Evolutionary conservation across 176 grass and related monocot species (phyloP).

Genomic region (Zoysia japonica): DNA sequence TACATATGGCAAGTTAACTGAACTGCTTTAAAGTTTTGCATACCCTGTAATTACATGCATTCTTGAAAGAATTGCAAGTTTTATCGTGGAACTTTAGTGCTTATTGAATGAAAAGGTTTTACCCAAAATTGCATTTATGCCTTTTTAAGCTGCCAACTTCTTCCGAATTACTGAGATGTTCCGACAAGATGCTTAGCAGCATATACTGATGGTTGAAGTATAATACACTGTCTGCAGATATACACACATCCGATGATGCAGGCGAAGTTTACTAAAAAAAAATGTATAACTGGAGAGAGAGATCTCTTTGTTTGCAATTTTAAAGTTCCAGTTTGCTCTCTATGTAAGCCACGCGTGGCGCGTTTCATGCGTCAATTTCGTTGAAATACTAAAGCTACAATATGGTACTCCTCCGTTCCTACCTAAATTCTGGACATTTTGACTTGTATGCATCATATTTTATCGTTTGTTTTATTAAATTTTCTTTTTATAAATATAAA

Average conservation of each 20-base stretch:
- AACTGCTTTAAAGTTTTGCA: slow-evolving; percentile 6
- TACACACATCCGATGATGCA: not conserved
- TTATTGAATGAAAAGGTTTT: not conserved
- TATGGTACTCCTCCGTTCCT: too few species aligned
- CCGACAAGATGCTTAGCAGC: not conserved
- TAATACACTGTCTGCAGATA: not conserved
- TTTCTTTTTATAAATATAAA: too few species aligned
- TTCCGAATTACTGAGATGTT: not conserved
- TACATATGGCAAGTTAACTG: not conserved
- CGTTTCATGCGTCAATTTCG: not conserved
- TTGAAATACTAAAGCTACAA: not conserved
- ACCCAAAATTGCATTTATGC: not conserved
- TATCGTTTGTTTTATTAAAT: too few species aligned
- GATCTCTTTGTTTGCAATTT: not conserved
- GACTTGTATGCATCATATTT: too few species aligned
- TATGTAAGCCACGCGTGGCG: not conserved
- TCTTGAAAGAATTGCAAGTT: not conserved
- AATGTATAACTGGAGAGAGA: not conserved
- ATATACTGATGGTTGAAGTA: not conserved
- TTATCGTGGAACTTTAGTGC: not conserved
- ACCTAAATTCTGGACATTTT: too few species aligned
- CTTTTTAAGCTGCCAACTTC: not conserved
- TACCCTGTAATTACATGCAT: slow-evolving; percentile 1
- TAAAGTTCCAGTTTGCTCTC: not conserved
- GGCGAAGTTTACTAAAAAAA: not conserved